These are phyloP conservation scores for Ambispora gerdemannii DNA, from an alignment of 192 early-diverging fungal species.

Conservation along the genomic window DNA sequence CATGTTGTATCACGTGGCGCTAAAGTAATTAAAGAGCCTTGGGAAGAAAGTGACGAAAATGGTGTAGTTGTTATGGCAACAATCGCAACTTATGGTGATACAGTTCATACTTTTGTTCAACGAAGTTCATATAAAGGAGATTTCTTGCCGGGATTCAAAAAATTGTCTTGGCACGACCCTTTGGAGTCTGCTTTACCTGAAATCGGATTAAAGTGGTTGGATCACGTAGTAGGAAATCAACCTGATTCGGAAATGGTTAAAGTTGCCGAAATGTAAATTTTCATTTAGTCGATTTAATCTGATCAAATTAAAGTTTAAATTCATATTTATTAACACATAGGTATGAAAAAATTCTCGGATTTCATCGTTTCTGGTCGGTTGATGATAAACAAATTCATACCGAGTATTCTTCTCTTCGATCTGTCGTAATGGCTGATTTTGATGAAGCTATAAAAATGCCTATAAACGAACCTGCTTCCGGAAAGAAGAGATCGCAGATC, in stretches of 20 bases:
- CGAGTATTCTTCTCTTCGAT: slow-evolving; percentile 90
- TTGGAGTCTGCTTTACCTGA: slow-evolving; percentile 60
- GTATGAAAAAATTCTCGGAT: slow-evolving; percentile 90
- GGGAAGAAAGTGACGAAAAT: slow-evolving; percentile 77
- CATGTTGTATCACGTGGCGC: slow-evolving; percentile 86
- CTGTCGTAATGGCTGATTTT: slow-evolving; percentile 93
- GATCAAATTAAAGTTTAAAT: neutral
- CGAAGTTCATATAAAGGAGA: slow-evolving; percentile 73
- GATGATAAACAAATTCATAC: slow-evolving; percentile 96
- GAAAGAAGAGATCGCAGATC: slow-evolving; percentile 94
- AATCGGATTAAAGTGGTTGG: slow-evolving; percentile 72
- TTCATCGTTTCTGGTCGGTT: slow-evolving; percentile 98
- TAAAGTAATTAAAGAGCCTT: slow-evolving; percentile 70
- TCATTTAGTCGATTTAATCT: neutral
- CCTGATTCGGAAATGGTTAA: slow-evolving; percentile 86
- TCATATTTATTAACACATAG: slow-evolving; percentile 1
- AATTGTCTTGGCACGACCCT: slow-evolving; percentile 47
- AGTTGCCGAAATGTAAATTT: slow-evolving; percentile 62
- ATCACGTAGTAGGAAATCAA: slow-evolving; percentile 96
- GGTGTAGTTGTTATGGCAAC: slow-evolving; percentile 93
- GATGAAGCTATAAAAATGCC: slow-evolving; percentile 94
- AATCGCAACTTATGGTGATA: slow-evolving; percentile 91
- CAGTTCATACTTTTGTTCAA: slow-evolving; percentile 94
- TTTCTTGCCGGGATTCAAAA: slow-evolving; percentile 81
- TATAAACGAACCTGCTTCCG: slow-evolving; percentile 94